Evolutionary conservation across 176 grass and related monocot species (phyloP).

Genomic region (Eleusine coracana): DNA sequence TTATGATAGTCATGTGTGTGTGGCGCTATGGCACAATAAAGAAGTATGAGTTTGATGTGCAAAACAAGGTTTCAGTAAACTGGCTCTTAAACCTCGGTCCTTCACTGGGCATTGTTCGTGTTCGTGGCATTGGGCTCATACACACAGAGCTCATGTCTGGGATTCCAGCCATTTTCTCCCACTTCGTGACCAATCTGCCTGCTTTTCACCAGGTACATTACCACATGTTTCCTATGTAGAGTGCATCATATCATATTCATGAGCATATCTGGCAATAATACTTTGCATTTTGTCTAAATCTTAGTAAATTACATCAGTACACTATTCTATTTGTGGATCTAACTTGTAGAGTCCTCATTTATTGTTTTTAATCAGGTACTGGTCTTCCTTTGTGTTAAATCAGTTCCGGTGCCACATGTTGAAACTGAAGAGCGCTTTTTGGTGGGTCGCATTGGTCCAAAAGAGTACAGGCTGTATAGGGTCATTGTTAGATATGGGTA

Average conservation of each 20-base stretch:
- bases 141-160: conserved; percentile 91
- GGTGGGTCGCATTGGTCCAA: conserved; percentile 93
- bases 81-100: conserved; percentile 94
- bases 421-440: conserved; percentile 74
- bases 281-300: conserved; percentile 11
- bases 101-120: conserved; percentile 87
- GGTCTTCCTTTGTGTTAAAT: conserved; percentile 93
- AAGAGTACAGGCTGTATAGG: conserved; percentile 86
- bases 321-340: background rate
- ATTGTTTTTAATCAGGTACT: conserved; percentile 63
- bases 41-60: conserved; percentile 91
- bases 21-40: conserved; percentile 99
- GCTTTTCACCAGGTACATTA: conserved; percentile 91
- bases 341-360: conserved; percentile 24
- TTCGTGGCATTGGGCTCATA: conserved; percentile 86
- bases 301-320: background rate
- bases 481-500: conserved; percentile 93
- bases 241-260: background rate
- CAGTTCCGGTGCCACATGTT: conserved; percentile 77
- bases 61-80: conserved; percentile 93
- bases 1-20: conserved; percentile 85
- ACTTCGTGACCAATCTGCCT: conserved; percentile 94
- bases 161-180: conserved; percentile 94
- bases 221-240: background rate
- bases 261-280: background rate